A percentile compares a stretch with the other conserved stretches of the same genome.
These are phyloP conservation scores for Zhuliangozyma parablackwelliae DNA, from an alignment of 1,139 yeast genomes.

Conservation along the genomic window DNA sequence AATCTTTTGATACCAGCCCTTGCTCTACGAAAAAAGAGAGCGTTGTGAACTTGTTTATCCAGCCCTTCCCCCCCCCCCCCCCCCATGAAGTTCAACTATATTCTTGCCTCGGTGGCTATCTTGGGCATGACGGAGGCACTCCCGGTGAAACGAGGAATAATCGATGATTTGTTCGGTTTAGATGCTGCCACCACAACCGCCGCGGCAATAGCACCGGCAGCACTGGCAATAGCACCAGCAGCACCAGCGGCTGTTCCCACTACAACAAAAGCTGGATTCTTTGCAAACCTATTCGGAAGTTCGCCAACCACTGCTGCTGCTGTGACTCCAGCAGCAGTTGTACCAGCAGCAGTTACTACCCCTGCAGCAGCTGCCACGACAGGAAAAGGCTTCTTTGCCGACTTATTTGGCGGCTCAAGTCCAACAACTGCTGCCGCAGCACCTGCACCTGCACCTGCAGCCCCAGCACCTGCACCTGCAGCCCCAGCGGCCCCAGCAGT, in stretches of 20 bases:
- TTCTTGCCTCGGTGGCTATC: constrained; percentile 7
- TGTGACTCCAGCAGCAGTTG: constrained; percentile 10
- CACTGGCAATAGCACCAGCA: constrained; percentile 19
- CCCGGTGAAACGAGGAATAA: constrained; percentile 14
- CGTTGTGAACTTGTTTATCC: too few relatives aligned
- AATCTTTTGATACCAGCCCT: too few relatives aligned
- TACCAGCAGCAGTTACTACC: constrained; percentile 1
- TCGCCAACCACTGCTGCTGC: constrained; percentile 8
- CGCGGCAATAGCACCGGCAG: constrained; percentile 3
- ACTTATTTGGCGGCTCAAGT: neutral
- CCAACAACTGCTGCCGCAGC: constrained; percentile 1
- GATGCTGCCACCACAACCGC: constrained; percentile 5
- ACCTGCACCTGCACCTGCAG: neutral
- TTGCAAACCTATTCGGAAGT: constrained; percentile 1
- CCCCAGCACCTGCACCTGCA: constrained; percentile 9
- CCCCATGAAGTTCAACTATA: constrained; percentile 7
- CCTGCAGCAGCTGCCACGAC: constrained; percentile 3
- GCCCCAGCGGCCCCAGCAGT: constrained; percentile 5
- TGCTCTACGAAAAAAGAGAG: too few relatives aligned
- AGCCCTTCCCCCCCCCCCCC: neutral
- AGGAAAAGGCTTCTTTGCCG: neutral
- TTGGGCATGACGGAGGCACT: constrained; percentile 10
- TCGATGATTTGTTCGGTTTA: constrained; percentile 12
- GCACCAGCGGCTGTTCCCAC: constrained; percentile 11
- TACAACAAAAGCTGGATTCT: constrained; percentile 7